These are phyloP conservation scores for Canariomyces notabilis DNA, from an alignment of 2,329 filamentous ascomycete genomes.

Conservation along the genomic window DNA sequence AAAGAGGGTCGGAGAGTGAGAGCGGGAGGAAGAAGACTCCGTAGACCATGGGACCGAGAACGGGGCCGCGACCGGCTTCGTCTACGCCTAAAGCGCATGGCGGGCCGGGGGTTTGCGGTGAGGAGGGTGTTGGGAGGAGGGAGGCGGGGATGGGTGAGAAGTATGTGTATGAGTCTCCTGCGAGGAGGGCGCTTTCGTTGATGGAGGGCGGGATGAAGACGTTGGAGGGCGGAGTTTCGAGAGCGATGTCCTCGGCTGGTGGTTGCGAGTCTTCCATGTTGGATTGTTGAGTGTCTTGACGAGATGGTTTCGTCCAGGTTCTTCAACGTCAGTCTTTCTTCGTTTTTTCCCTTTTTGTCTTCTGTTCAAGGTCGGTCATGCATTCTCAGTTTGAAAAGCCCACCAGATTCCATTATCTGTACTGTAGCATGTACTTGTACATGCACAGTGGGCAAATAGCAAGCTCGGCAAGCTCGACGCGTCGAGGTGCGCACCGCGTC, in stretches of 20 bases:
- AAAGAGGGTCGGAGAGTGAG: conserved; percentile 63
- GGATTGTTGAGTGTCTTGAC: not conserved
- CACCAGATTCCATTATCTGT: too few relatives aligned
- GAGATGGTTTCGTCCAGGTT: not conserved
- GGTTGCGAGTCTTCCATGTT: conserved; percentile 37
- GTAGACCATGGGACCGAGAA: conserved; percentile 79
- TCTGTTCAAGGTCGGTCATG: too few relatives aligned
- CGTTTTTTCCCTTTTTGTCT: too few relatives aligned
- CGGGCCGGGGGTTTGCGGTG: conserved; percentile 28
- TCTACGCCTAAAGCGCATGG: conserved; percentile 83
- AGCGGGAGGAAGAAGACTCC: conserved; percentile 71
- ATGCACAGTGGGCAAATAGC: too few relatives aligned
- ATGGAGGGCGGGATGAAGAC: conserved; percentile 67
- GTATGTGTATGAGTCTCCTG: conserved; percentile 65
- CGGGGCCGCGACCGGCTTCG: conserved; percentile 88
- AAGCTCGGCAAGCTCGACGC: conserved; percentile 22
- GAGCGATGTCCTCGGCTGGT: conserved; percentile 32
- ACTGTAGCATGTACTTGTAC: too few relatives aligned
- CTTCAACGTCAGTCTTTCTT: not conserved
- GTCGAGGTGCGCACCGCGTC: conserved; percentile 19
- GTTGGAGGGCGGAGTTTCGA: conserved; percentile 25
- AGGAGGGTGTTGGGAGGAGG: conserved; percentile 46
- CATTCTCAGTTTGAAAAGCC: too few relatives aligned
- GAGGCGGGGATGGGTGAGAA: conserved; percentile 62
- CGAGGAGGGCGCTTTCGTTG: conserved; percentile 49